These are phyloP conservation scores for Globisporangium cylindrosporum DNA, from an alignment of 352 stramenopile species.

Conservation along the genomic window DNA sequence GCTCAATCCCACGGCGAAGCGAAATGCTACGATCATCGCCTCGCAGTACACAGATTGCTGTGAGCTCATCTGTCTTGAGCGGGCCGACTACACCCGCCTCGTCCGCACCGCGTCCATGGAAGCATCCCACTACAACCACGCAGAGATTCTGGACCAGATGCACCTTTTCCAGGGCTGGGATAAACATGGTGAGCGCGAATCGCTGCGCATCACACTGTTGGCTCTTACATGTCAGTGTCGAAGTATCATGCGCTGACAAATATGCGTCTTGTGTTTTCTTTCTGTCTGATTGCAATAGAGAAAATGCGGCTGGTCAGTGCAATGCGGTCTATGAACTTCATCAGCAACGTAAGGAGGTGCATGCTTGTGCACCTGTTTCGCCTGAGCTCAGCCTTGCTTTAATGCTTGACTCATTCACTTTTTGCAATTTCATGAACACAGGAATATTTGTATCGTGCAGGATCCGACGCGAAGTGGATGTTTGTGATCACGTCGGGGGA, in stretches of 20 bases:
- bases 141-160: constrained; percentile 76
- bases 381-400: neutral
- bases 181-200: constrained; percentile 47
- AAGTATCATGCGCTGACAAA: neutral
- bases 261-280: neutral
- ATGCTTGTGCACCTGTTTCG: neutral
- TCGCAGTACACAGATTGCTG: constrained; percentile 63
- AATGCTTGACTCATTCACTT: neutral
- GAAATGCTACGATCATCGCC: constrained; percentile 70
- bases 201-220: no score
- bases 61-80: constrained; percentile 68
- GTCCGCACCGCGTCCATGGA: constrained; percentile 77
- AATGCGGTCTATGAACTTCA: constrained; percentile 62
- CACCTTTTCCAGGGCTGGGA: constrained; percentile 65
- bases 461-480: constrained; percentile 67
- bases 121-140: constrained; percentile 74
- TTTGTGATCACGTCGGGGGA: constrained; percentile 69
- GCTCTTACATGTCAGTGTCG: neutral
- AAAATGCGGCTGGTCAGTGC: constrained; percentile 75
- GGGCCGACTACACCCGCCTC: constrained; percentile 67
- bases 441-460: constrained; percentile 70
- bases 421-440: constrained; percentile 12
- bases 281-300: constrained; percentile 23
- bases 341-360: constrained; percentile 43
- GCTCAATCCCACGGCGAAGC: constrained; percentile 54